Conservation (phyloP, 176 grass and related monocot genomes). For the Puccinellia tenuiflora region DNA sequence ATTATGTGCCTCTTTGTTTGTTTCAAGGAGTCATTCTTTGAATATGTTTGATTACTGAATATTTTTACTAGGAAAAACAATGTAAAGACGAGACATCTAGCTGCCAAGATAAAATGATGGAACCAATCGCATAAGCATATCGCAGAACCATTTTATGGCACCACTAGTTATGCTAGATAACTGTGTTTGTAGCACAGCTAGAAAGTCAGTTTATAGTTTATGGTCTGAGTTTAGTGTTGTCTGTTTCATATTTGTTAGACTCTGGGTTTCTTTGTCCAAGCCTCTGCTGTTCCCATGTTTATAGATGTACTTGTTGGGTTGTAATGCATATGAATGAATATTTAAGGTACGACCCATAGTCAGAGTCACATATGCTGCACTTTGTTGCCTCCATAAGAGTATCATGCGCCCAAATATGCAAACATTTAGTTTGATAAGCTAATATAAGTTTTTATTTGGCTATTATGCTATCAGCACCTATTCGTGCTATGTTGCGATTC, state of each 20-base stretch:
- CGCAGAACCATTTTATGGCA: background rate
- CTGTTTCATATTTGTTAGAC: background rate
- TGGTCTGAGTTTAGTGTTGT: background rate
- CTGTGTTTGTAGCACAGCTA: background rate
- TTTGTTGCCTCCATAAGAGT: background rate
- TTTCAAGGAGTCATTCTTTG: background rate
- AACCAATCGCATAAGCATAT: too few species aligned
- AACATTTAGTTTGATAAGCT: constrained; percentile 12
- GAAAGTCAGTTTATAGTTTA: background rate
- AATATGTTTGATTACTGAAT: background rate
- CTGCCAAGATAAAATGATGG: background rate
- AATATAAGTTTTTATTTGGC: background rate
- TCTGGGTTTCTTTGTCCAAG: background rate
- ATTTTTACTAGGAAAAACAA: background rate
- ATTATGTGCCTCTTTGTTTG: background rate
- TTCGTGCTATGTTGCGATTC: background rate
- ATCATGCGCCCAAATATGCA: background rate
- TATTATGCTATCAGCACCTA: background rate
- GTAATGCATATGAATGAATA: background rate
- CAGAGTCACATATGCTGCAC: background rate
- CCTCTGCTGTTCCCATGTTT: background rate
- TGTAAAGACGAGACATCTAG: background rate
- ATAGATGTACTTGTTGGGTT: background rate
- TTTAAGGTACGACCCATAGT: background rate
- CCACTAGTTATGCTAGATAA: background rate